Percentiles rank a stretch among this genome's conserved stretches.
phyloP scores from a whole-genome alignment of 768 basidiomycete species.

The Tylopilus vinaceipallidus region DNA sequence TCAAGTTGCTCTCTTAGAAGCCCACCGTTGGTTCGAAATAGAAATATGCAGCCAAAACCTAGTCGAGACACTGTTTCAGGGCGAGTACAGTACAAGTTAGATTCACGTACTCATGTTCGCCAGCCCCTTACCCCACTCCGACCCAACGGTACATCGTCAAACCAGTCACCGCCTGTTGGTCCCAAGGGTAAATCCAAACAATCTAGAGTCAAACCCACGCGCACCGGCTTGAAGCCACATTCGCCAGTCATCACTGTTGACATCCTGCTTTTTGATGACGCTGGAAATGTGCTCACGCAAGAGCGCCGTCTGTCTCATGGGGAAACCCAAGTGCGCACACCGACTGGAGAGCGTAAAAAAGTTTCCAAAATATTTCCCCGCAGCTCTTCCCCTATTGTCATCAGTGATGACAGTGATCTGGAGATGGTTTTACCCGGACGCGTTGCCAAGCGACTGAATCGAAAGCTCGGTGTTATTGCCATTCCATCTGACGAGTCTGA shows the following conservation, averaged over 20 bases:
- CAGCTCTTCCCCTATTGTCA: slow-evolving; percentile 16
- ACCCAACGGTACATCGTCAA: slow-evolving; percentile 40
- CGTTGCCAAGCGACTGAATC: slow-evolving; percentile 10
- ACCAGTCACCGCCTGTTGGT: slow-evolving; percentile 24
- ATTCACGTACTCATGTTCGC: slow-evolving; percentile 26
- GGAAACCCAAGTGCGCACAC: slow-evolving; percentile 31
- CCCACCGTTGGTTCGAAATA: slow-evolving; percentile 25
- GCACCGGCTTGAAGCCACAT: slow-evolving; percentile 36
- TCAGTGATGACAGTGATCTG: slow-evolving; percentile 31
- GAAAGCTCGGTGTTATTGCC: slow-evolving; percentile 24
- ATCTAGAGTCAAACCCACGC: slow-evolving; percentile 10
- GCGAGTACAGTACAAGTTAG: slow-evolving; percentile 11
- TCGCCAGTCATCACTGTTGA: slow-evolving; percentile 60
- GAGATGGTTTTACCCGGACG: slow-evolving; percentile 24
- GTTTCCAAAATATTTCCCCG: background rate
- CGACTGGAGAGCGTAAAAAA: slow-evolving; percentile 10
- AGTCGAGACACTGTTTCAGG: slow-evolving; percentile 11
- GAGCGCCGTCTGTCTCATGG: slow-evolving; percentile 59
- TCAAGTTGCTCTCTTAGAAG: slow-evolving; percentile 16
- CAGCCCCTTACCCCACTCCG: slow-evolving; percentile 41
- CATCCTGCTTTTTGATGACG: slow-evolving; percentile 62
- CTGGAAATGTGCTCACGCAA: slow-evolving; percentile 54
- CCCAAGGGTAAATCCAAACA: slow-evolving; percentile 24
- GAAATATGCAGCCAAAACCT: slow-evolving; percentile 23
- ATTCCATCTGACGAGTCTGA: slow-evolving; percentile 53